Conservation (phyloP, 306 rosid species). For the Vachellia collinsii region DNA sequence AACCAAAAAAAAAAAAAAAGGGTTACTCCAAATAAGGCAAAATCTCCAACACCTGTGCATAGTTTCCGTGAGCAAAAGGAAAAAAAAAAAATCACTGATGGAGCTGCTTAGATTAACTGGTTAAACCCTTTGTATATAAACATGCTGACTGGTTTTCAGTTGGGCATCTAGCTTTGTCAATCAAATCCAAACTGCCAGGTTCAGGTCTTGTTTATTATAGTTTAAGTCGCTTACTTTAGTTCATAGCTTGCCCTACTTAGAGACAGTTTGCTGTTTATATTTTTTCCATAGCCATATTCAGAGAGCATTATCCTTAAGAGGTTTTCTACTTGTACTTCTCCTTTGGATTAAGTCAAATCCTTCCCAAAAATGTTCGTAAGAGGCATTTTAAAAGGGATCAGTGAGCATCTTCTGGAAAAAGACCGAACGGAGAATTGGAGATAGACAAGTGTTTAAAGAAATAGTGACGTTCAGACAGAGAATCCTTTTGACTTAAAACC, state of each 20-base stretch:
- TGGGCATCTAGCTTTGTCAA: background rate
- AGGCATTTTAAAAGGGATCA: too few relatives aligned
- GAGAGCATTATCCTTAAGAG: too few relatives aligned
- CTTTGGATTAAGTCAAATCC: too few relatives aligned
- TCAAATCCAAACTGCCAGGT: background rate
- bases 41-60: slow-evolving; percentile 37
- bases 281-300: too few relatives aligned
- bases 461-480: too few relatives aligned
- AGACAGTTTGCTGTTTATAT: background rate
- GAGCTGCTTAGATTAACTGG: slow-evolving; percentile 13
- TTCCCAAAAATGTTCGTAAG: too few relatives aligned
- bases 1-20: too few relatives aligned
- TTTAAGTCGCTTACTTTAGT: background rate
- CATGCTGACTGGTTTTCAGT: background rate
- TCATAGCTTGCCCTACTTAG: background rate
- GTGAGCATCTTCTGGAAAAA: too few relatives aligned
- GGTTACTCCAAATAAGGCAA: slow-evolving; percentile 31
- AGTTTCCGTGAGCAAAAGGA: slow-evolving; percentile 19
- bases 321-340: too few relatives aligned
- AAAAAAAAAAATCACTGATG: slow-evolving; percentile 3
- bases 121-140: background rate
- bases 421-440: too few relatives aligned
- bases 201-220: background rate
- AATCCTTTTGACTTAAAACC: too few relatives aligned
- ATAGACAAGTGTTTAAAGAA: too few relatives aligned